Evolutionary conservation across 1,284 basidiomycete species (phyloP).

Genomic region (Cutaneotrichosporon arboriforme): DNA sequence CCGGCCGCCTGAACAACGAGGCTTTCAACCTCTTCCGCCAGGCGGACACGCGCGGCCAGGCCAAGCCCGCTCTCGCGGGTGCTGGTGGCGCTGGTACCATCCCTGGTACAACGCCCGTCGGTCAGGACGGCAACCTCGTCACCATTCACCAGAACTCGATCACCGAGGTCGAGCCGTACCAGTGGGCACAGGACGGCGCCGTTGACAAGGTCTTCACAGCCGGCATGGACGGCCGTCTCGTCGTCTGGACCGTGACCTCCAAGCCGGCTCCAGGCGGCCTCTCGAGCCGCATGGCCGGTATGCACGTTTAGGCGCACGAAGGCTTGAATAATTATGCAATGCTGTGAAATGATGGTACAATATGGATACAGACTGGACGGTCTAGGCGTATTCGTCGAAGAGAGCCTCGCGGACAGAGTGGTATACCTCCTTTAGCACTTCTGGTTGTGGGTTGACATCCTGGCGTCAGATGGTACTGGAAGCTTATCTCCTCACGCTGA

Average conservation of each 20-base stretch:
- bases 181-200: constrained; percentile 56
- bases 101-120: constrained; percentile 32
- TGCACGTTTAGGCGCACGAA: background rate
- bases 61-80: constrained; percentile 40
- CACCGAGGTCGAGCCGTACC: constrained; percentile 77
- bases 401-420: constrained; percentile 31
- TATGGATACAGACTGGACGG: background rate
- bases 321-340: background rate
- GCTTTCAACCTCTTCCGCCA: constrained; percentile 94
- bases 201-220: constrained; percentile 79
- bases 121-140: constrained; percentile 58
- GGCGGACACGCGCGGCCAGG: constrained; percentile 80
- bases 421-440: constrained; percentile 33
- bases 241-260: constrained; percentile 69
- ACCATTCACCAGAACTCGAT: constrained; percentile 99
- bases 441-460: constrained; percentile 24
- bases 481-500: constrained; percentile 24
- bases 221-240: constrained; percentile 91
- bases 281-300: constrained; percentile 23
- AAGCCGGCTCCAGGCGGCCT: constrained; percentile 22
- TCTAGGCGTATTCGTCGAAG: constrained; percentile 29
- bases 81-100: constrained; percentile 27
- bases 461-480: constrained; percentile 9
- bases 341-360: background rate
- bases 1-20: constrained; percentile 81